Conservation (phyloP, 2,329 filamentous ascomycete species). For the Penicillium italicum region DNA sequence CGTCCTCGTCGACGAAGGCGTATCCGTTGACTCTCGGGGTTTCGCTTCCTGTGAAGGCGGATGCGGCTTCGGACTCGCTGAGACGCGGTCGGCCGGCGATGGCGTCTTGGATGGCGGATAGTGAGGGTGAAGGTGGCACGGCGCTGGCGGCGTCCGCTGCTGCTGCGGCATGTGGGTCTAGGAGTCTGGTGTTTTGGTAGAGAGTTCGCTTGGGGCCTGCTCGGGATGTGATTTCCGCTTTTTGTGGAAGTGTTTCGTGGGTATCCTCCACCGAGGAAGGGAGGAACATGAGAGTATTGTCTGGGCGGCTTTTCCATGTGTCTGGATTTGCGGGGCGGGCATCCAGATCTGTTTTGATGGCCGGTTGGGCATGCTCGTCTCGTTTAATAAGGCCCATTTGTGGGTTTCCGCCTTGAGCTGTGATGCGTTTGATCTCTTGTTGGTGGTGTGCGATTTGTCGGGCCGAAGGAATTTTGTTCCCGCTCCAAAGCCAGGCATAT, state of each 20-base stretch:
- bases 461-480: conserved; percentile 72
- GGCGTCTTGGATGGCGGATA: conserved; percentile 79
- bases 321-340: conserved; percentile 74
- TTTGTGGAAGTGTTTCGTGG: conserved; percentile 60
- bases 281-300: conserved; percentile 83
- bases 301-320: conserved; percentile 68
- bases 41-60: conserved; percentile 57
- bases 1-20: conserved; percentile 81
- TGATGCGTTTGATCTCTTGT: conserved; percentile 66
- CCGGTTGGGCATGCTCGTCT: conserved; percentile 43
- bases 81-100: conserved; percentile 68
- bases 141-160: conserved; percentile 29
- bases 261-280: conserved; percentile 51
- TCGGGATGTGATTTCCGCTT: conserved; percentile 65
- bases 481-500: conserved; percentile 82
- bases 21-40: conserved; percentile 93
- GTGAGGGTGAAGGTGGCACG: conserved; percentile 71
- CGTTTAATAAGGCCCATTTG: conserved; percentile 48
- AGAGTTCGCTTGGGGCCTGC: conserved; percentile 73
- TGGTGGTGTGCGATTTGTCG: conserved; percentile 56
- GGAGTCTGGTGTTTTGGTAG: conserved; percentile 80
- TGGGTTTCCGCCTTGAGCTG: conserved; percentile 58
- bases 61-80: conserved; percentile 57
- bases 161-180: conserved; percentile 42
- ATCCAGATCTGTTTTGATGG: conserved; percentile 60